Percentiles rank a stretch among this genome's conserved stretches.
These are phyloP conservation scores for Cerioporus squamosus DNA, from an alignment of 1,284 basidiomycete genomes.

Conservation along the genomic window DNA sequence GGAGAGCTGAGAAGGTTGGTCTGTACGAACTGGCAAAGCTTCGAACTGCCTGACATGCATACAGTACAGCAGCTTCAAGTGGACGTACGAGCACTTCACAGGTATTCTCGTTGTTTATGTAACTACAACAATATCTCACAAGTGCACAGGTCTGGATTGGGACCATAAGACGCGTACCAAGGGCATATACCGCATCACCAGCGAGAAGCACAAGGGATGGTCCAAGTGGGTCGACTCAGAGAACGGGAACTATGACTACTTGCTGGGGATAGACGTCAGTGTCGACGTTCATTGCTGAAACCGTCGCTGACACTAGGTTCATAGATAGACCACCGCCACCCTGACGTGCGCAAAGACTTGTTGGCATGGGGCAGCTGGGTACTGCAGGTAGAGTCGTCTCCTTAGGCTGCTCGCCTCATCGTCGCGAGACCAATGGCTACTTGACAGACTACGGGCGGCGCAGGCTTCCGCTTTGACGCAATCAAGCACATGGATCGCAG, in stretches of 20 bases:
- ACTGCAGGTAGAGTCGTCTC: constrained; percentile 47
- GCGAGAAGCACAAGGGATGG: constrained; percentile 67
- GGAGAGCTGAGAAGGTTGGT: constrained; percentile 72
- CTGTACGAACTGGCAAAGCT: neutral
- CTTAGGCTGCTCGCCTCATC: neutral
- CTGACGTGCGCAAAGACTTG: constrained; percentile 73
- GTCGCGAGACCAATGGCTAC: neutral
- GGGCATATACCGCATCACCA: constrained; percentile 65
- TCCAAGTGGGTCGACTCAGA: constrained; percentile 71
- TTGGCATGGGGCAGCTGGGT: constrained; percentile 75
- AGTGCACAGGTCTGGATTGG: constrained; percentile 77
- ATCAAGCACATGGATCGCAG: constrained; percentile 82
- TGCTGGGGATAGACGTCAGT: constrained; percentile 72
- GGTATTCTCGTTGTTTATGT: constrained; percentile 43
- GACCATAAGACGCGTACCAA: constrained; percentile 72
- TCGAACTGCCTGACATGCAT: constrained; percentile 3
- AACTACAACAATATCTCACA: too few species aligned
- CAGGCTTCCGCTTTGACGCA: constrained; percentile 87
- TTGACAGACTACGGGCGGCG: constrained; percentile 73
- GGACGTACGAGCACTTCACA: constrained; percentile 76
- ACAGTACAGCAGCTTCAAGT: constrained; percentile 72
- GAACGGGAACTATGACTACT: constrained; percentile 80
- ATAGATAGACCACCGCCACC: constrained; percentile 87
- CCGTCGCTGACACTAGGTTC: neutral
- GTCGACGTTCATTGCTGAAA: neutral